Percentiles rank a stretch among this genome's conserved stretches.
These are phyloP conservation scores for Xylaria castorea DNA, from an alignment of 495 filamentous ascomycete species.

Conservation along the genomic window DNA sequence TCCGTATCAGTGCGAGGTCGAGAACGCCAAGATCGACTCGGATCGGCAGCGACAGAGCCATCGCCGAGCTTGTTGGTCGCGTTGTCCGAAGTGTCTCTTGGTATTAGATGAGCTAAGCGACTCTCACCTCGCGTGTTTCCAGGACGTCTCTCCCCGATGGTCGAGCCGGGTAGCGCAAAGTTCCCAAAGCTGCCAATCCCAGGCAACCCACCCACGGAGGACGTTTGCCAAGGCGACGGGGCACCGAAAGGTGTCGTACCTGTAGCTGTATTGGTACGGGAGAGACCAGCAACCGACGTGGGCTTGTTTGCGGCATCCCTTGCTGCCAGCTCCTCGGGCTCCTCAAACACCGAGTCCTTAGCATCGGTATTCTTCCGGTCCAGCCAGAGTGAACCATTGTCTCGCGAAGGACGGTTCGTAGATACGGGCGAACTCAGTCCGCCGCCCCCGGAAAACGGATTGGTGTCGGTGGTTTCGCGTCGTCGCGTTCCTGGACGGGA, in stretches of 20 bases:
- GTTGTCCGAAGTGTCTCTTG: slow-evolving; percentile 77
- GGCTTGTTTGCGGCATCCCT: slow-evolving; percentile 32
- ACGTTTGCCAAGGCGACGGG: slow-evolving; percentile 74
- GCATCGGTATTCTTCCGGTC: slow-evolving; percentile 74
- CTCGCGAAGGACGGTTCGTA: slow-evolving; percentile 54
- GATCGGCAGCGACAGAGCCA: slow-evolving; percentile 41
- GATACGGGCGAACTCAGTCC: slow-evolving; percentile 56
- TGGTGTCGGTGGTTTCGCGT: slow-evolving; percentile 86
- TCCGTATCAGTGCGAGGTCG: slow-evolving; percentile 78
- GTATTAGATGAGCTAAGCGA: slow-evolving; percentile 82
- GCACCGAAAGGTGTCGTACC: slow-evolving; percentile 51
- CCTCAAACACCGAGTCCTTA: slow-evolving; percentile 56
- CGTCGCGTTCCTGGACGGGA: slow-evolving; percentile 75
- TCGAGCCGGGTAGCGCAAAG: slow-evolving; percentile 66
- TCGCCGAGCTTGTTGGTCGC: slow-evolving; percentile 50
- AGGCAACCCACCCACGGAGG: slow-evolving; percentile 60
- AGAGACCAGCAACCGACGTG: slow-evolving; percentile 64
- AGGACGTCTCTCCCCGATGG: slow-evolving; percentile 75
- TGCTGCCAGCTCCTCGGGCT: slow-evolving; percentile 45
- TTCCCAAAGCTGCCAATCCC: slow-evolving; percentile 88
- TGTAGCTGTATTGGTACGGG: slow-evolving; percentile 69
- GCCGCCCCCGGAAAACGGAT: slow-evolving; percentile 61
- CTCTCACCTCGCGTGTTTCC: slow-evolving; percentile 77
- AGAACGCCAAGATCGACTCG: slow-evolving; percentile 53
- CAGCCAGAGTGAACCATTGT: slow-evolving; percentile 63